Evolutionary conservation across 2,329 filamentous ascomycete species (phyloP).

Genomic region (Berkeleyomyces rouxiae): DNA sequence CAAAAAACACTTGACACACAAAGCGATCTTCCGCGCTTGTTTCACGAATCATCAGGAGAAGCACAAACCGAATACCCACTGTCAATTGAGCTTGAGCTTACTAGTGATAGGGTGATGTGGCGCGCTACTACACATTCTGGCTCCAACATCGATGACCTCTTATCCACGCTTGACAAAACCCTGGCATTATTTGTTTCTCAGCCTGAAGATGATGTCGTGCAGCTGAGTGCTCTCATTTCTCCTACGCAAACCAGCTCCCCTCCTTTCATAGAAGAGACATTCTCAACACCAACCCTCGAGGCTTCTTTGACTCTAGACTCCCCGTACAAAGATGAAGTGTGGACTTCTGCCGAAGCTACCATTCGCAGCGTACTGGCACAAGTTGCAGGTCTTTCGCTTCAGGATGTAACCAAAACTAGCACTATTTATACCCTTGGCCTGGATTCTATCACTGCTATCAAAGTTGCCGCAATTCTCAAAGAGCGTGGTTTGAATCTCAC

Average conservation of each 20-base stretch:
- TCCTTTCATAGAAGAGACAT: neutral
- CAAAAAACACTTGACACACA: conserved; percentile 17
- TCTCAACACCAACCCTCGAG: no score
- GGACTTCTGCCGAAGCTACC: conserved; percentile 21
- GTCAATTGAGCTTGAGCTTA: conserved; percentile 62
- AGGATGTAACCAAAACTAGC: conserved; percentile 41
- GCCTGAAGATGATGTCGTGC: conserved; percentile 30
- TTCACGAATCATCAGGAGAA: neutral
- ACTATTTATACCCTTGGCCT: conserved; percentile 73
- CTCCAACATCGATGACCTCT: conserved; percentile 34
- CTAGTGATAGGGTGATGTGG: conserved; percentile 43
- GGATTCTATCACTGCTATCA: conserved; percentile 85
- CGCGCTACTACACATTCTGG: conserved; percentile 51
- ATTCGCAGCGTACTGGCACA: conserved; percentile 34
- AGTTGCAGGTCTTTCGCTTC: conserved; percentile 42
- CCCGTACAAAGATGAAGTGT: conserved; percentile 15
- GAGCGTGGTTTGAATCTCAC: conserved; percentile 44
- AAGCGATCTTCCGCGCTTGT: neutral
- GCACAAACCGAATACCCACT: conserved; percentile 64
- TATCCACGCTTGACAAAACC: conserved; percentile 39
- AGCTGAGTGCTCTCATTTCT: neutral
- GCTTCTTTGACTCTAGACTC: neutral
- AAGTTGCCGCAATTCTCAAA: conserved; percentile 54
- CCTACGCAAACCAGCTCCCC: neutral
- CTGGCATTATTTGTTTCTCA: neutral